These are phyloP conservation scores for Trypanosoma scelopori DNA, from an alignment of 208 protist genomes.

Conservation along the genomic window DNA sequence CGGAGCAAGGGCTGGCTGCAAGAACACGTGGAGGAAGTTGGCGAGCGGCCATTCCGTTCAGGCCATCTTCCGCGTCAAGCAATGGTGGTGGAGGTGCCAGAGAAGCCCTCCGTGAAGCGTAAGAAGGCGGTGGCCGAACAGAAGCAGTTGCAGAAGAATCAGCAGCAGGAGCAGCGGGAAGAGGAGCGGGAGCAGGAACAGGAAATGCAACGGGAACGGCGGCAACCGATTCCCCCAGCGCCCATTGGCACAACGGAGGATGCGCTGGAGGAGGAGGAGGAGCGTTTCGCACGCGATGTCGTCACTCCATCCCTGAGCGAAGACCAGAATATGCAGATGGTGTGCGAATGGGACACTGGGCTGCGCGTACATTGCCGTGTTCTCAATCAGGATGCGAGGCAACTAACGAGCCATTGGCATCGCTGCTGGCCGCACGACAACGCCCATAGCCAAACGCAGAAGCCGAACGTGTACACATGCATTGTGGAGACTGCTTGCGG, in stretches of 20 bases:
- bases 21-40: constrained; percentile 1
- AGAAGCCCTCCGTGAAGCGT: constrained; percentile 1
- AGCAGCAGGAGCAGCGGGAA: neutral
- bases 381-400: too few relatives aligned
- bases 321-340: too few relatives aligned
- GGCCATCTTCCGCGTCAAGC: constrained; percentile 22
- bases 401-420: too few relatives aligned
- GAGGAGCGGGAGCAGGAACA: neutral
- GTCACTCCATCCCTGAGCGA: too few relatives aligned
- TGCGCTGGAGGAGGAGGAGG: neutral
- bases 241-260: neutral
- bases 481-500: neutral
- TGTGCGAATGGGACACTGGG: too few relatives aligned
- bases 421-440: too few relatives aligned
- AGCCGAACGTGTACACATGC: neutral
- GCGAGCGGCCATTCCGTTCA: neutral
- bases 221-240: neutral
- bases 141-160: neutral
- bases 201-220: neutral
- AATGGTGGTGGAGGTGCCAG: constrained; percentile 26
- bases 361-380: too few relatives aligned
- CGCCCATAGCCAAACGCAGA: too few relatives aligned
- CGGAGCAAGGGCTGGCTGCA: constrained; percentile 18
- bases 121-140: neutral
- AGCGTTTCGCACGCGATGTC: too few relatives aligned